Evolutionary conservation across 2,329 filamentous ascomycete genomes (phyloP).

Genomic region (Ceratocystis cubensis): DNA sequence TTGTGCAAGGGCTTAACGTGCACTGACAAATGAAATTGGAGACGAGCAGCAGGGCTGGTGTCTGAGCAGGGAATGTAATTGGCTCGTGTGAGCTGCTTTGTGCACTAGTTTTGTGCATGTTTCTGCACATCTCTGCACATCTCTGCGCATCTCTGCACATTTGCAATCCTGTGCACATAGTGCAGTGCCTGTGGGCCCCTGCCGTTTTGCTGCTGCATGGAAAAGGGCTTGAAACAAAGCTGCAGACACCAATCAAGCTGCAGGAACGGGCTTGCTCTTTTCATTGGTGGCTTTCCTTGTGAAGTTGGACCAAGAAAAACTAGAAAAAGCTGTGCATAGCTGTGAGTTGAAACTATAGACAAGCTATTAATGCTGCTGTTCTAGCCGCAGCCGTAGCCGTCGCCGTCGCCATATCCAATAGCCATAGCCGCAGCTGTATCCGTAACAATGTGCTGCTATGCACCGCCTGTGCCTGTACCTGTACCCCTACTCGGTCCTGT

Average conservation of each 20-base stretch:
- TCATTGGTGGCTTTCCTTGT: not conserved
- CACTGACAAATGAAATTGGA: too few relatives aligned
- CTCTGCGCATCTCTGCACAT: not conserved
- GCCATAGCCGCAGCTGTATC: too few relatives aligned
- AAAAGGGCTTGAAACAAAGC: constrained; percentile 1
- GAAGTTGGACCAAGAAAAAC: not conserved
- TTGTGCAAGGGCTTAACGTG: too few relatives aligned
- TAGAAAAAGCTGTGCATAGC: too few relatives aligned
- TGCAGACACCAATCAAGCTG: not conserved
- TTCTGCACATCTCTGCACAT: not conserved
- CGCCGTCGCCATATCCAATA: too few relatives aligned
- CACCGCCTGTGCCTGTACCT: not conserved
- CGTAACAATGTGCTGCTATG: not conserved
- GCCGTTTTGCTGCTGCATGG: not conserved
- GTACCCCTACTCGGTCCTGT: not conserved
- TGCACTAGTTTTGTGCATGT: not conserved
- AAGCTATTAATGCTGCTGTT: too few relatives aligned
- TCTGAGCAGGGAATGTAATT: not conserved
- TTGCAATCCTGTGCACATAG: not conserved
- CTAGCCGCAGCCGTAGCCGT: too few relatives aligned
- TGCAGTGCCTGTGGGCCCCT: not conserved
- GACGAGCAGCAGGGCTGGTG: too few relatives aligned
- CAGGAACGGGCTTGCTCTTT: not conserved
- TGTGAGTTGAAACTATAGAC: too few relatives aligned
- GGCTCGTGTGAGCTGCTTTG: not conserved